Evolutionary conservation across 495 filamentous ascomycete genomes (phyloP), one percentile per base, ranked within the genome.

Genomic region (Podospora pseudoanserina): DNA sequence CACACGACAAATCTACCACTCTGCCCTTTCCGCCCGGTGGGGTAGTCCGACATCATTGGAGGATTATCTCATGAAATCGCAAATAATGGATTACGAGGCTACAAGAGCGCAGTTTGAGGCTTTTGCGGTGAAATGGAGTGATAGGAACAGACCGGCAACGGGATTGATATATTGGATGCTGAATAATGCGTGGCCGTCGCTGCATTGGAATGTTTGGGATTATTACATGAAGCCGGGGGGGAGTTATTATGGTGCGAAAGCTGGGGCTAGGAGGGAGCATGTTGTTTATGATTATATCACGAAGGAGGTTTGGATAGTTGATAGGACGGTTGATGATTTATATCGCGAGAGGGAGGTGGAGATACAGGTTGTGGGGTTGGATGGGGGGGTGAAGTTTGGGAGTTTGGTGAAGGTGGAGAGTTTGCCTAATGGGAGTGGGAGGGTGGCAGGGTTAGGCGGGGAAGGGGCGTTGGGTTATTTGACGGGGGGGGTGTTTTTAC

Each of bases 141-240:
- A 81, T 0, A 73, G 78, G 4, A 76, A 23, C 20, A 23, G 83
- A 0, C 83, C 86, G 3, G 86, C 88, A 0, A 89, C 87, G 0
- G 88, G 88, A 0, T 20, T 86, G 54, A 83, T 90, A 5, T 90
- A 90, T 76, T 90, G 88, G 88, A 90, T 90, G 88, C 69, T 89
- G 68, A 89, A 88, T 67, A 83, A 83, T 60, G 88, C 87, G 0
- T 90, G 87, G 84, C 88, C 88, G 11, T 85, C 80, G 57, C 77
- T 90, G 53, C 88, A 90, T 72, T 90, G 88, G 88, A 86, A 87
- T 65, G 71, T 90, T 2, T 88, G 89, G 73, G 88, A 90, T 68
- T 88, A 87, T 67, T 89, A 89, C 68, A 75, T 89, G 28, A 81
- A 79, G 23, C 83, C 87, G 0, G 83, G 82, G 4, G 88, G 85